Percentiles rank a stretch among this genome's conserved stretches.
phyloP scores from a whole-genome alignment of 148 eudicot species.

The Rhododendron simsii region DNA sequence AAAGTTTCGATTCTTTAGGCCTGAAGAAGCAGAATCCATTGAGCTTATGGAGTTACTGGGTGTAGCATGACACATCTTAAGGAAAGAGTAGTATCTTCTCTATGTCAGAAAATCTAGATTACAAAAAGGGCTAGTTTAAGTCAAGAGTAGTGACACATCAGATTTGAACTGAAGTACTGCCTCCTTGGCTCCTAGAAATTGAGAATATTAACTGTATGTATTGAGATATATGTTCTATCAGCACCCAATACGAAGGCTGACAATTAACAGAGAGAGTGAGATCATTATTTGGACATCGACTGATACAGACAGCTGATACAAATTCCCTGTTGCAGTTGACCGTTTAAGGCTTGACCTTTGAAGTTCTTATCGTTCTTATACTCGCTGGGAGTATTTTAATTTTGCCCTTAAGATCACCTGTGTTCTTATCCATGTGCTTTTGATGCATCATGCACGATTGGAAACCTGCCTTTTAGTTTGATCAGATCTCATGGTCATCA shows the following conservation, averaged over 20 bases:
- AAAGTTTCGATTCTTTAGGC: neutral
- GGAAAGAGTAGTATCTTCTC: neutral
- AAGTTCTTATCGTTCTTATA: neutral
- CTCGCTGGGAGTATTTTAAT: neutral
- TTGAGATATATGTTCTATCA: neutral
- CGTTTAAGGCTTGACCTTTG: neutral
- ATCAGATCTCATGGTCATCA: neutral
- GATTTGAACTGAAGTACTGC: neutral
- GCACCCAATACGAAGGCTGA: neutral
- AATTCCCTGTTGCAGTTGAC: neutral
- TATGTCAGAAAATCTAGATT: neutral
- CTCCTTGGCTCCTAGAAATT: neutral
- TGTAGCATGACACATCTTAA: neutral
- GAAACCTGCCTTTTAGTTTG: neutral
- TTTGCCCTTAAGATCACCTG: neutral
- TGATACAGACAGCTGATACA: neutral
- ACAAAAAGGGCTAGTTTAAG: neutral
- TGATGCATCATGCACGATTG: neutral
- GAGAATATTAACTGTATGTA: neutral
- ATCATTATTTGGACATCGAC: neutral
- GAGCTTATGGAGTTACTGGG: neutral
- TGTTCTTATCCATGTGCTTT: neutral
- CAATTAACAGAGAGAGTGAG: neutral
- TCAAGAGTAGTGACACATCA: neutral
- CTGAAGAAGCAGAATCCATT: neutral